Percentiles rank a stretch among this genome's conserved stretches.
Conservation (phyloP, 2,329 filamentous ascomycete genomes). For the Fusarium miscanthi region DNA sequence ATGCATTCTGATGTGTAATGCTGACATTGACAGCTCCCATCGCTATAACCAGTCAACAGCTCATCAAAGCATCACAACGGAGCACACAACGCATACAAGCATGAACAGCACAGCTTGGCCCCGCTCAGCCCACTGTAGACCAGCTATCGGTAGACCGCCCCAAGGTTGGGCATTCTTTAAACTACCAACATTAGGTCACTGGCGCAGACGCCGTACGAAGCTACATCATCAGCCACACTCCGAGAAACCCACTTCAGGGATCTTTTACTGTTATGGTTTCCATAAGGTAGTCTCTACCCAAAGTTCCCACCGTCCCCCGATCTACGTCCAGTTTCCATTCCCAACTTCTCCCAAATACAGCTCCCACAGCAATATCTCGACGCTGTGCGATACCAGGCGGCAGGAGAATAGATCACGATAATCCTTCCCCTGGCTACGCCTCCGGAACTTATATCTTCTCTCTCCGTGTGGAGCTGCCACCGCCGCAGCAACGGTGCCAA, state of each 20-base stretch:
- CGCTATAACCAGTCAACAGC: slow-evolving; percentile 21
- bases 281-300: slow-evolving; percentile 1
- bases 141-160: slow-evolving; percentile 24
- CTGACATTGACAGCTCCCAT: slow-evolving; percentile 13
- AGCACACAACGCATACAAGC: slow-evolving; percentile 18
- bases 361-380: slow-evolving; percentile 16
- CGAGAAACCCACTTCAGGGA: slow-evolving; percentile 20
- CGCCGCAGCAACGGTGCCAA: slow-evolving; percentile 46
- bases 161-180: slow-evolving; percentile 31
- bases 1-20: slow-evolving; percentile 13
- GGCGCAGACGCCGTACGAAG: slow-evolving; percentile 29
- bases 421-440: slow-evolving; percentile 19
- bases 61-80: slow-evolving; percentile 8
- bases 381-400: slow-evolving; percentile 22
- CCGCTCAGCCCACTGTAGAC: slow-evolving; percentile 23
- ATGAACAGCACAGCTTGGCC: slow-evolving; percentile 30
- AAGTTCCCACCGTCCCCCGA: slow-evolving; percentile 27
- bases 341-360: slow-evolving; percentile 30
- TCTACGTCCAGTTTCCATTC: slow-evolving; percentile 15
- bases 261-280: slow-evolving; percentile 3
- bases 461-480: slow-evolving; percentile 44
- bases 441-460: slow-evolving; percentile 30
- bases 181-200: slow-evolving; percentile 1
- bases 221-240: slow-evolving; percentile 45
- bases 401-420: slow-evolving; percentile 1